Conservation (phyloP, 2,329 filamentous ascomycete species). For the Cercospora berteroae region DNA sequence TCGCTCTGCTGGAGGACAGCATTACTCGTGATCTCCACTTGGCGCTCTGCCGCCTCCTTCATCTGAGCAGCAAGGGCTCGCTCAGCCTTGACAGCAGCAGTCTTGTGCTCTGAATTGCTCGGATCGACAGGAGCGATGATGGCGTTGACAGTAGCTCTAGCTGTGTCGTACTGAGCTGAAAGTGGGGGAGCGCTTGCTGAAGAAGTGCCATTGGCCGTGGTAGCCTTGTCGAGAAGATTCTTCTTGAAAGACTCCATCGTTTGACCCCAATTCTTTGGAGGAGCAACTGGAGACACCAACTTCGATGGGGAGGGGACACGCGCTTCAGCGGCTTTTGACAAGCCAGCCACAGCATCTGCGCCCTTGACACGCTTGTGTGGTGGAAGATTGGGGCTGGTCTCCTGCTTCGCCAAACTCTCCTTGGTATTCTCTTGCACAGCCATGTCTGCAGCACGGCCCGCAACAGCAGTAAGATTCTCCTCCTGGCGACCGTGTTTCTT, state of each 20-base stretch:
- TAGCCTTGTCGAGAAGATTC: background rate
- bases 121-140: background rate
- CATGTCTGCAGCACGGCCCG: background rate
- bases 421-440: background rate
- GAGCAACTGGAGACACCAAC: background rate
- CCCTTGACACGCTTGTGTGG: background rate
- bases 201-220: background rate
- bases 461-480: background rate
- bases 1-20: background rate
- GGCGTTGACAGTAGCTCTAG: background rate
- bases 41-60: background rate
- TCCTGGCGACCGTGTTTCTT: background rate
- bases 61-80: background rate
- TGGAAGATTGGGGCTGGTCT: background rate
- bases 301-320: background rate
- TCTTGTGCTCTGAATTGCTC: background rate
- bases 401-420: background rate
- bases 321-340: background rate
- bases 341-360: background rate
- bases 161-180: background rate
- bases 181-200: background rate
- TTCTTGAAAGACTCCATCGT: background rate
- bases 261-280: background rate
- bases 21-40: background rate
- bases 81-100: background rate